A percentile compares a stretch with the other conserved stretches of the same genome.
Evolutionary conservation across 176 grass and related monocot species (phyloP).

Genomic region (Leersia perrieri): DNA sequence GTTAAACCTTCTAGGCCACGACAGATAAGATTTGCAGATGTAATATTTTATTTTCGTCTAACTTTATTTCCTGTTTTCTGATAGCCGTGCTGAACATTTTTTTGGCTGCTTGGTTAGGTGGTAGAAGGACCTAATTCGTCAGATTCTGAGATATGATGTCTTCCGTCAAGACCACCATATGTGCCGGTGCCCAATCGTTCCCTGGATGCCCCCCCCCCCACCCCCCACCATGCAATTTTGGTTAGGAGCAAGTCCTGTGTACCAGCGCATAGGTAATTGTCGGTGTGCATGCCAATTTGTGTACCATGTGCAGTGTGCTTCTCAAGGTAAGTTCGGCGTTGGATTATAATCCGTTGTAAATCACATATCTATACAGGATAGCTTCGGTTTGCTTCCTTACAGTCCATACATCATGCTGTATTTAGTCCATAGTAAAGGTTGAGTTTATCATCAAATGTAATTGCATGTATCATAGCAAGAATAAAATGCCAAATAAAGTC

Average conservation of each 20-base stretch:
- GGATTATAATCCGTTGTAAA: conserved; percentile 30
- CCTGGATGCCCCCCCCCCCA: not conserved
- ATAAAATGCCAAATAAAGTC: conserved; percentile 26
- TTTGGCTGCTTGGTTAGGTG: conserved; percentile 43
- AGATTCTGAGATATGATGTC: conserved; percentile 54
- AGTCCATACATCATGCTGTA: conserved; percentile 41
- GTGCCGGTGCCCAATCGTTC: not conserved
- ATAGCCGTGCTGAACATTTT: conserved; percentile 6
- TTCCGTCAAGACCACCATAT: not conserved
- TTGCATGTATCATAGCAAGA: conserved; percentile 31
- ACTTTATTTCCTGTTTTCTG: not conserved
- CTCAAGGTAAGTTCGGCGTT: conserved; percentile 25
- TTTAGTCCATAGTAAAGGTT: not conserved
- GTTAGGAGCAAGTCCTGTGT: not conserved
- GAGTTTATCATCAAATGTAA: conserved; percentile 37
- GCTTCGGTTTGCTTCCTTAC: conserved; percentile 31
- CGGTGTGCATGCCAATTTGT: conserved; percentile 7
- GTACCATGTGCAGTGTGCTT: conserved; percentile 10
- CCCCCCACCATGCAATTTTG: no score
- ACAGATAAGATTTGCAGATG: conserved; percentile 78
- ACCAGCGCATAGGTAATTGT: conserved; percentile 5
- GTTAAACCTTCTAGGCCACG: conserved; percentile 49
- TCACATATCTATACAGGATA: conserved; percentile 32
- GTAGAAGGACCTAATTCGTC: conserved; percentile 45
- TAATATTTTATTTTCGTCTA: conserved; percentile 34